These are phyloP conservation scores for Mycena vitilis DNA, from an alignment of 768 basidiomycete genomes.

Conservation along the genomic window DNA sequence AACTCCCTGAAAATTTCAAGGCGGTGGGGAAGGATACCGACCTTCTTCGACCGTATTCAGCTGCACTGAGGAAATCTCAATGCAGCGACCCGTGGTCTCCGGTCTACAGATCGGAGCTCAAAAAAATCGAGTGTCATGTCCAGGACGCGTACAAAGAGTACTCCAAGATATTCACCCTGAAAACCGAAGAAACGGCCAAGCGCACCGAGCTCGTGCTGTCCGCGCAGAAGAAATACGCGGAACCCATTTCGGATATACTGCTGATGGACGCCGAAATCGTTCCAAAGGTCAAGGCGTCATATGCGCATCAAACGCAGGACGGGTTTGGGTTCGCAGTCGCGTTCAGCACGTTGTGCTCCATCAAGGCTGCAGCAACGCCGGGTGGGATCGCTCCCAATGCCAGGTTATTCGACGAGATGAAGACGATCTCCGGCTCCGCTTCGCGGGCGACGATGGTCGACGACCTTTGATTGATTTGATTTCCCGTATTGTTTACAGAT, in stretches of 20 bases:
- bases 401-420: slow-evolving; percentile 55
- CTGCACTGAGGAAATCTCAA: slow-evolving; percentile 34
- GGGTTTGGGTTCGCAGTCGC: slow-evolving; percentile 67
- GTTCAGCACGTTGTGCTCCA: slow-evolving; percentile 60
- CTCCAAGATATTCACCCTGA: slow-evolving; percentile 4
- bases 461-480: slow-evolving; percentile 3
- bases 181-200: slow-evolving; percentile 33
- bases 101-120: slow-evolving; percentile 47
- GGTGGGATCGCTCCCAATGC: slow-evolving; percentile 48
- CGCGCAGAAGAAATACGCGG: slow-evolving; percentile 43
- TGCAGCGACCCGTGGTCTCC: slow-evolving; percentile 21
- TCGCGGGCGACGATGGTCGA: slow-evolving; percentile 23
- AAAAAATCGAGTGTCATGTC: slow-evolving; percentile 55
- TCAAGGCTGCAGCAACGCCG: slow-evolving; percentile 62
- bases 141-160: slow-evolving; percentile 33
- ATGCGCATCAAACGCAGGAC: slow-evolving; percentile 51
- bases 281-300: slow-evolving; percentile 68
- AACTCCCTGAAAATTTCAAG: slow-evolving; percentile 23
- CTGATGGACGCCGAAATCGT: slow-evolving; percentile 41
- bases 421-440: slow-evolving; percentile 40
- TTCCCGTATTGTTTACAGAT: not conserved
- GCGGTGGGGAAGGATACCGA: slow-evolving; percentile 44
- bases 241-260: slow-evolving; percentile 42
- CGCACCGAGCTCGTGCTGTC: slow-evolving; percentile 42
- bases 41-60: slow-evolving; percentile 54